Percentiles rank a stretch among this genome's conserved stretches.
Evolutionary conservation across 1,284 basidiomycete genomes (phyloP).

Genomic region (Gomphus bonarii): DNA sequence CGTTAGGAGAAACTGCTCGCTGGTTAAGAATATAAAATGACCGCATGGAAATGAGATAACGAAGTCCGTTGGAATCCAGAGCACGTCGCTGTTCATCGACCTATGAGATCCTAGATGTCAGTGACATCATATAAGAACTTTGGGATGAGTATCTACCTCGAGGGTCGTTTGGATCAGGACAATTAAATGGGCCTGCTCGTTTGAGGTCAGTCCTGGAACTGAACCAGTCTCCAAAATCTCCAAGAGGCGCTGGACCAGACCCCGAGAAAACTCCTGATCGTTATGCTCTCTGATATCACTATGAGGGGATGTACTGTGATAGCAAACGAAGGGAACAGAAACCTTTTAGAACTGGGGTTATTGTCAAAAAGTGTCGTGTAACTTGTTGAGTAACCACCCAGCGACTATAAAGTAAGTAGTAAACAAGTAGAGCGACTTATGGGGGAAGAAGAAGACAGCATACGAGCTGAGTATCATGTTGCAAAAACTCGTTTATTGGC

Average conservation of each 20-base stretch:
- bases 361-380: background rate
- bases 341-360: background rate
- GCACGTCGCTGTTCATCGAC: slow-evolving; percentile 80
- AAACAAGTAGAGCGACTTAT: background rate
- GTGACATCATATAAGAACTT: slow-evolving; percentile 7
- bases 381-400: background rate
- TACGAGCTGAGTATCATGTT: slow-evolving; percentile 20
- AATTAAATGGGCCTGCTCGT: slow-evolving; percentile 72
- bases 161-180: slow-evolving; percentile 78
- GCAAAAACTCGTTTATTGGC: slow-evolving; percentile 45
- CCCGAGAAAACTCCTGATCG: slow-evolving; percentile 53
- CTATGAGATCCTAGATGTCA: slow-evolving; percentile 29
- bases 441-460: slow-evolving; percentile 13
- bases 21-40: slow-evolving; percentile 72
- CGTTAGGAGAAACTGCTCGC: slow-evolving; percentile 35
- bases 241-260: slow-evolving; percentile 52
- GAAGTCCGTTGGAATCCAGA: slow-evolving; percentile 80
- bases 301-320: background rate
- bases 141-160: slow-evolving; percentile 42
- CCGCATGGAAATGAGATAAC: slow-evolving; percentile 84
- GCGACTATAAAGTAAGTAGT: background rate
- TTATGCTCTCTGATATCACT: slow-evolving; percentile 22
- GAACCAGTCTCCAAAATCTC: slow-evolving; percentile 52
- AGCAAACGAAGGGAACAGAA: background rate
- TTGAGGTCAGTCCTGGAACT: slow-evolving; percentile 59